Percentiles rank a stretch among this genome's conserved stretches.
Evolutionary conservation across 306 rosid species (phyloP).

Genomic region (Gleditsia sinensis): DNA sequence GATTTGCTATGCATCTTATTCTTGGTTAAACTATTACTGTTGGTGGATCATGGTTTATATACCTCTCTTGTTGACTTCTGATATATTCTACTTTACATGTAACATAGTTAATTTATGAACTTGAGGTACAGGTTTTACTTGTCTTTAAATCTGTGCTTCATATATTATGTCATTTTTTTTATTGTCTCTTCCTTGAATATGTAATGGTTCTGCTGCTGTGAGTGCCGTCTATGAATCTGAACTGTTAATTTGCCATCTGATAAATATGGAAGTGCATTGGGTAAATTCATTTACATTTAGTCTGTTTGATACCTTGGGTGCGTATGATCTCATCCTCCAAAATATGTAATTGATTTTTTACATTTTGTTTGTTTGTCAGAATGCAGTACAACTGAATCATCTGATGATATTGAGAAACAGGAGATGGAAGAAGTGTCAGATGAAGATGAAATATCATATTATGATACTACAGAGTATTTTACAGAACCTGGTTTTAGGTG

Average conservation of each 20-base stretch:
- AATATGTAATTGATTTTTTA: conserved; percentile 18
- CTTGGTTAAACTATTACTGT: background rate
- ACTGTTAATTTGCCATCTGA: background rate
- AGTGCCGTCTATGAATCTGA: background rate
- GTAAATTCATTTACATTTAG: background rate
- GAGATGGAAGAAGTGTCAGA: conserved; percentile 91
- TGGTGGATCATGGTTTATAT: background rate
- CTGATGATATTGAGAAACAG: conserved; percentile 88
- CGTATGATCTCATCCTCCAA: background rate
- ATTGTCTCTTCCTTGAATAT: background rate
- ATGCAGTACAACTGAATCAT: conserved; percentile 93
- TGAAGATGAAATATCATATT: conserved; percentile 76
- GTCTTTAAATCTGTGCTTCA: background rate
- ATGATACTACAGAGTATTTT: conserved; percentile 75
- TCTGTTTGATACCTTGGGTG: background rate
- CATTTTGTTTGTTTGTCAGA: conserved; percentile 53
- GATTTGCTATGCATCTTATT: background rate
- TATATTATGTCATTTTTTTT: background rate
- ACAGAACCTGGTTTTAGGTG: conserved; percentile 53
- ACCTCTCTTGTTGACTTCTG: background rate
- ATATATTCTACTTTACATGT: background rate
- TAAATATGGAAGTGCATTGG: background rate
- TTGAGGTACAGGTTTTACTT: background rate
- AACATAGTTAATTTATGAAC: background rate
- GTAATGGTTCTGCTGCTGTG: background rate